Percentiles rank a stretch among this genome's conserved stretches.
These are phyloP conservation scores for Chionographis japonica DNA, from an alignment of 106 monocot genomes.

Conservation along the genomic window DNA sequence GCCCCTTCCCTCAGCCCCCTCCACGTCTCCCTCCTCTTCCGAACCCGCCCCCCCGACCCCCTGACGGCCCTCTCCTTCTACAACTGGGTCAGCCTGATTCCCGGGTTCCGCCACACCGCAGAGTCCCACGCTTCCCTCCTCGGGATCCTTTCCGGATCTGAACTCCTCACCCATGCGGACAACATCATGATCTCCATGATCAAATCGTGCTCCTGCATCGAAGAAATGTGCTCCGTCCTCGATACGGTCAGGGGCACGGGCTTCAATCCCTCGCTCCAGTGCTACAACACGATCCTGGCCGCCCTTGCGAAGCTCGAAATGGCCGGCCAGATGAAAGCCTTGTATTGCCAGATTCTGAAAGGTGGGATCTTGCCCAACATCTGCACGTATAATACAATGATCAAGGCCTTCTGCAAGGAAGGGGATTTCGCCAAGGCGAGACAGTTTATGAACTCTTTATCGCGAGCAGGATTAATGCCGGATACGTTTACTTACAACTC, in stretches of 20 bases:
- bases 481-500: slow-evolving; percentile 56
- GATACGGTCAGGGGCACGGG: too few relatives aligned
- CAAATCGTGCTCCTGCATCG: slow-evolving; percentile 22
- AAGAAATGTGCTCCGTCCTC: slow-evolving; percentile 19
- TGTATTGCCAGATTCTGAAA: slow-evolving; percentile 16
- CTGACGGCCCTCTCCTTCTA: slow-evolving; percentile 33
- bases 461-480: slow-evolving; percentile 28
- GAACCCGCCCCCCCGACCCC: slow-evolving; percentile 21
- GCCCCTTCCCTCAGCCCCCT: slow-evolving; percentile 30
- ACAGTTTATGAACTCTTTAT: slow-evolving; percentile 17
- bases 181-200: slow-evolving; percentile 21
- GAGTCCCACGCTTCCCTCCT: slow-evolving; percentile 36
- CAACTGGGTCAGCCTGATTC: slow-evolving; percentile 19
- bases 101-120: slow-evolving; percentile 25
- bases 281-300: slow-evolving; percentile 31
- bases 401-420: slow-evolving; percentile 40
- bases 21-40: slow-evolving; percentile 29
- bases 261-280: slow-evolving; percentile 19
- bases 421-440: slow-evolving; percentile 28
- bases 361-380: slow-evolving; percentile 27
- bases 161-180: background rate
- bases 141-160: slow-evolving; percentile 14
- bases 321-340: slow-evolving; percentile 28
- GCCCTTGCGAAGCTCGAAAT: slow-evolving; percentile 25
- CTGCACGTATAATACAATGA: slow-evolving; percentile 46